Base-by-base conservation (phyloP, 176 grass and related monocot genomes). In the Zea luxurians region DNA sequence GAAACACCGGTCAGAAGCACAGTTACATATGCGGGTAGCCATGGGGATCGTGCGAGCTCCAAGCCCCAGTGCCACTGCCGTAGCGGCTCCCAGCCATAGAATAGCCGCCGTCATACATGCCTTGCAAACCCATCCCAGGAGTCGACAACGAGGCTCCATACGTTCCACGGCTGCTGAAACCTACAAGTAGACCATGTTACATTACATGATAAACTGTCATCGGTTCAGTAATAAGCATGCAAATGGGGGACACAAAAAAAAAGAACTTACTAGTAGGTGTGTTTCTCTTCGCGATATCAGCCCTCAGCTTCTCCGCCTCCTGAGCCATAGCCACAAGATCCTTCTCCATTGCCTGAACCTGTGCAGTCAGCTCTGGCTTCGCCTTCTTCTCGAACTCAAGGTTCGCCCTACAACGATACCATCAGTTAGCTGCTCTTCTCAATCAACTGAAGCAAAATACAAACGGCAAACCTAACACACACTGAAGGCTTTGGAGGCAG, bases 291-390 rank as follows among this genome's bases (percentile, higher is more conserved):
- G 86, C 83, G 70, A 89, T 48, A 38, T 92, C 83, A 60, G 87
- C 76, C 72, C 90, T 92, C 21, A 92, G 86, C 73, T 75, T 89
- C 84, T 92, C 87, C 42, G 84, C 68, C 16, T 89, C 90, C 45
- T 86, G 87, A 74, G 90, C 86, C 86, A 89, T 86, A 47, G 80
- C 68, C 15, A 92, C 83, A 34, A 92, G 86, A 88, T 92, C 86
- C n/a, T 86, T 92, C 83, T 92, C 90, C 90, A 88, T 83, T 69
- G 70, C 70, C 68, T 81, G 83, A 50, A 85, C 86, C 61, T 86
- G 86, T 64, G 68, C 83, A 21, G 36, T 66, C 46, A 83, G 61
- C 27, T 89, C 79, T 44, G 90, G 65, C 53, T 80, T 89, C 74
- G 83, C 86, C 3, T 77, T 77, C 76, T 86, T 83, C 66, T 86